Conservation (phyloP, 1,284 basidiomycete species). For the Moesziomyces sp. region DNA sequence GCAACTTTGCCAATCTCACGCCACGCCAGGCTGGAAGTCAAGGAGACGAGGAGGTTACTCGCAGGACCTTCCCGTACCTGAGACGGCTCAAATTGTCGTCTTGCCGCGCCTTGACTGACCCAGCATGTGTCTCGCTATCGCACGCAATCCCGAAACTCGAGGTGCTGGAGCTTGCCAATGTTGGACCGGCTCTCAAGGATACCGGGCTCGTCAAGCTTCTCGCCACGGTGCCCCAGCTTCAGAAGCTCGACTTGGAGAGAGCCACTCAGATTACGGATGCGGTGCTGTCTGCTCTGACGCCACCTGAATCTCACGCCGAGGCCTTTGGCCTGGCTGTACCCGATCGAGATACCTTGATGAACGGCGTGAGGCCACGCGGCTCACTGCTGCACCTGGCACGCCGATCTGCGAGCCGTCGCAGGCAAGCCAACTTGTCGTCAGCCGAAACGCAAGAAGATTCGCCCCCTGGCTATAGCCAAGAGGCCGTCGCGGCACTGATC, state of each 20-base stretch:
- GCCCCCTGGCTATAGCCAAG: conserved; percentile 22
- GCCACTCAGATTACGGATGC: conserved; percentile 80
- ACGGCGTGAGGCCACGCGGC: conserved; percentile 21
- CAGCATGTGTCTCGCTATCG: conserved; percentile 78
- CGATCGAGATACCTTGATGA: conserved; percentile 22
- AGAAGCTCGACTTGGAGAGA: conserved; percentile 85
- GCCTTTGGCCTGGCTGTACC: conserved; percentile 34
- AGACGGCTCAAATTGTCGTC: conserved; percentile 81
- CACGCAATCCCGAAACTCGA: conserved; percentile 80
- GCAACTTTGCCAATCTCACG: conserved; percentile 28
- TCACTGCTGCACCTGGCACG: conserved; percentile 27
- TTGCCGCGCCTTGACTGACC: conserved; percentile 80
- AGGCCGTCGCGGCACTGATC: conserved; percentile 35
- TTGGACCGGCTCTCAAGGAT: conserved; percentile 71
- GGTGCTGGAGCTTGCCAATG: conserved; percentile 82
- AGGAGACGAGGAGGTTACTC: conserved; percentile 28
- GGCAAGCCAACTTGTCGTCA: conserved; percentile 19
- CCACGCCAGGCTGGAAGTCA: conserved; percentile 48
- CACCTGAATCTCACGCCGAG: conserved; percentile 68
- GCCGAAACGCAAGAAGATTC: conserved; percentile 10
- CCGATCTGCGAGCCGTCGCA: conserved; percentile 37
- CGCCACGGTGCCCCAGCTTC: conserved; percentile 77
- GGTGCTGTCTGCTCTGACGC: conserved; percentile 76
- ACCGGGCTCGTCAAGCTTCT: conserved; percentile 80
- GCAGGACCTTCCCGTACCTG: conserved; percentile 70